A percentile compares a stretch with the other conserved stretches of the same genome.
Conservation (phyloP, 345 rosid species). For the Stellera chamaejasme region DNA sequence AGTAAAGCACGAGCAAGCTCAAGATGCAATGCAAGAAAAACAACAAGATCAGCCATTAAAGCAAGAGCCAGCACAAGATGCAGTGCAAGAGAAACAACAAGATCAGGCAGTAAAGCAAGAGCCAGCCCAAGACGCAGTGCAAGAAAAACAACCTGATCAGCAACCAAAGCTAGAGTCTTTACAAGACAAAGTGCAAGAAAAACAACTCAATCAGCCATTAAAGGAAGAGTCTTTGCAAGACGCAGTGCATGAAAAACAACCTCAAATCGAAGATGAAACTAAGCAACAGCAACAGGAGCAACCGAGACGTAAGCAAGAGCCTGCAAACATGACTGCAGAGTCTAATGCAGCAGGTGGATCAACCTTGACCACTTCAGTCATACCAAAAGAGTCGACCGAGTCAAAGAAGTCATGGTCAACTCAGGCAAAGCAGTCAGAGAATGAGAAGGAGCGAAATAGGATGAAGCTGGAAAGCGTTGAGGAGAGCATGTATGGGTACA, state of each 20-base stretch:
- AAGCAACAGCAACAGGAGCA: conserved; percentile 14
- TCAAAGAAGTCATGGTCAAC: conserved; percentile 72
- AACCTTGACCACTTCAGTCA: conserved; percentile 32
- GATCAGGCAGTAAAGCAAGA: conserved; percentile 25
- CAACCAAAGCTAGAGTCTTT: conserved; percentile 19
- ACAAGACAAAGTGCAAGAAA: too few relatives aligned
- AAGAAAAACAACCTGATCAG: conserved; percentile 14
- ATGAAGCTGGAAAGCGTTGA: conserved; percentile 20
- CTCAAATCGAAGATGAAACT: conserved; percentile 8
- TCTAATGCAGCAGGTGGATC: conserved; percentile 16
- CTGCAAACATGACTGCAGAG: conserved; percentile 3
- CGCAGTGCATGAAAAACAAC: conserved; percentile 14
- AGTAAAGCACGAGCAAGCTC: conserved; percentile 18
- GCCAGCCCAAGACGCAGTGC: conserved; percentile 4
- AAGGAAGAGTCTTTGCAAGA: conserved; percentile 19
- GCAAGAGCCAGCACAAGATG: too few relatives aligned
- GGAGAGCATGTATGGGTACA: conserved; percentile 25
- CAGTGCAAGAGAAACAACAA: conserved; percentile 15
- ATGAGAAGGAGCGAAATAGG: conserved; percentile 63
- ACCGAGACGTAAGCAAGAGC: conserved; percentile 6
- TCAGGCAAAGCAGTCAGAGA: conserved; percentile 59
- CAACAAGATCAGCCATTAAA: not conserved
- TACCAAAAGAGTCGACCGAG: conserved; percentile 73
- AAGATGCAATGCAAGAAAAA: not conserved
- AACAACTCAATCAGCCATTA: conserved; percentile 12